These are phyloP conservation scores for Fraxinus excelsior DNA, from an alignment of 257 asterid genomes.

Conservation along the genomic window DNA sequence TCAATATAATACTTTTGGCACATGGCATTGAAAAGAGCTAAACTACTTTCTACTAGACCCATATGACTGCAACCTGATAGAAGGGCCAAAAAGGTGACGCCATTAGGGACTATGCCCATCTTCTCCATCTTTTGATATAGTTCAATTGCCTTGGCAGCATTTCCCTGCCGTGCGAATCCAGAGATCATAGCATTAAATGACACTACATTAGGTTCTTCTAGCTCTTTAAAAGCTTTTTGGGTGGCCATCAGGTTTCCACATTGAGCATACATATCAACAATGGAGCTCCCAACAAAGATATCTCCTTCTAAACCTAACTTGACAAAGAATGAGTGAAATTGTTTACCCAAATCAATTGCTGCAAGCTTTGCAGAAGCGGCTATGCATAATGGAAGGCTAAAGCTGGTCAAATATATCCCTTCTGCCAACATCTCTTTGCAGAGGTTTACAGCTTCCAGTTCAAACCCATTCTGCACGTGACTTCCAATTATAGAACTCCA, in stretches of 20 bases:
- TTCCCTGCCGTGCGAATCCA: conserved; percentile 21
- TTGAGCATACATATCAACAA: conserved; percentile 21
- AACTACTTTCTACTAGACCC: conserved; percentile 15
- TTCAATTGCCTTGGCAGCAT: conserved; percentile 11
- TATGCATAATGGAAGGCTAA: conserved; percentile 21
- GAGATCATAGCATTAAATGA: conserved; percentile 19
- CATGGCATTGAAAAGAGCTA: conserved; percentile 4
- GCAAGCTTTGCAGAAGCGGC: conserved; percentile 14
- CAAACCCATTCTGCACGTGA: conserved; percentile 20
- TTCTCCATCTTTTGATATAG: conserved; percentile 12
- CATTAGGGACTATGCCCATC: conserved; percentile 5
- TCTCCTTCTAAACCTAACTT: conserved; percentile 17
- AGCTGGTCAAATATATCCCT: conserved; percentile 7
- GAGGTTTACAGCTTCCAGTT: conserved; percentile 5
- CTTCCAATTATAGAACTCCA: conserved; percentile 24
- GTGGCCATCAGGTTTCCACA: conserved; percentile 18
- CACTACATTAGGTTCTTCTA: conserved; percentile 14
- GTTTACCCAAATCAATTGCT: conserved; percentile 17
- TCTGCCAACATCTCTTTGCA: conserved; percentile 20
- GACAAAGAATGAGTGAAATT: conserved; percentile 9
- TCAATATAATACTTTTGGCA: conserved; percentile 6
- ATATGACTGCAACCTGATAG: conserved; percentile 23
- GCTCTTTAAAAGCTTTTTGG: conserved; percentile 16
- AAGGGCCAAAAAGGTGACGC: conserved; percentile 5
- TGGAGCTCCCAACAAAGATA: conserved; percentile 9